Evolutionary conservation across 768 basidiomycete species (phyloP).

Genomic region (Butyriboletus loyo): DNA sequence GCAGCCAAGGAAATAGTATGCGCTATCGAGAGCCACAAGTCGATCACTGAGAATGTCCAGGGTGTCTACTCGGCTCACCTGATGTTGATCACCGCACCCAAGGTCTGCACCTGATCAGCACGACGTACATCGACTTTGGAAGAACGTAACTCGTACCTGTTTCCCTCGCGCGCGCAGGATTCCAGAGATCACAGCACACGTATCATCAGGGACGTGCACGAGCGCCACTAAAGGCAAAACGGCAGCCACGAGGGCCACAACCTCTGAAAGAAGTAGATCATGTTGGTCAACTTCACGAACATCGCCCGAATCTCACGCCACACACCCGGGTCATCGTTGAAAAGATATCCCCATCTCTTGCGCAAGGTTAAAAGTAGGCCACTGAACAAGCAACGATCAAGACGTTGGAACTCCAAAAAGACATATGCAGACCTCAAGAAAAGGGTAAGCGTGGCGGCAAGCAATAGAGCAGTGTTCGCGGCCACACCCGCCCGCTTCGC

Average conservation of each 20-base stretch:
- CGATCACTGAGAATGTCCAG: not conserved
- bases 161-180: too few relatives aligned
- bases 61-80: not conserved
- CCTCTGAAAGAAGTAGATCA: too few relatives aligned
- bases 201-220: constrained; percentile 78
- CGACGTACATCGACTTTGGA: not conserved
- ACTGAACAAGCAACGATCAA: not conserved
- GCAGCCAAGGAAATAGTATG: constrained; percentile 56
- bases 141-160: not conserved
- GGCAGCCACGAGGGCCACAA: constrained; percentile 27
- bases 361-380: not conserved
- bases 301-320: too few relatives aligned
- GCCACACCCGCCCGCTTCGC: not conserved
- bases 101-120: not conserved
- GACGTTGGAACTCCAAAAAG: not conserved
- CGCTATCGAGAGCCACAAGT: not conserved
- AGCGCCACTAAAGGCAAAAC: constrained; percentile 74
- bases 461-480: not conserved
- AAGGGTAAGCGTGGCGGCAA: constrained; percentile 23
- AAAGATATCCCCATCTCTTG: not conserved
- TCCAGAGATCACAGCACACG: constrained; percentile 11
- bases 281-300: not conserved
- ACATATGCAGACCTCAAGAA: constrained; percentile 51
- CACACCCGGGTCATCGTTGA: constrained; percentile 50
- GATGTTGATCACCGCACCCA: not conserved